phyloP scores from a whole-genome alignment of 2,329 filamentous ascomycete species.

The Xylariaceae sp. region DNA sequence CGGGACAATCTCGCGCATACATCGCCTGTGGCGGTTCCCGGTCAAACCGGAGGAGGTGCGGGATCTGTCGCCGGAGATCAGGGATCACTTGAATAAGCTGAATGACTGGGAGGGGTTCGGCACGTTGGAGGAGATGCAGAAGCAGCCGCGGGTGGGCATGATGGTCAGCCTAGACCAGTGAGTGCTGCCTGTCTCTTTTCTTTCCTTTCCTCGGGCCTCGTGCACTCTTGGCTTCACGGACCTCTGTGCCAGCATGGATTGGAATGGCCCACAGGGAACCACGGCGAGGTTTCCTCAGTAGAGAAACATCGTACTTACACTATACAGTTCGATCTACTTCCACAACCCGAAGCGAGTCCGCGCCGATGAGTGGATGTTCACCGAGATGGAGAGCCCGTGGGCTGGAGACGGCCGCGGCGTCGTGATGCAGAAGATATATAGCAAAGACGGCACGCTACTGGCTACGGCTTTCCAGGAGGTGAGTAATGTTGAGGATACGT shows the following conservation, averaged over 20 bases:
- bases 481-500: too few species aligned
- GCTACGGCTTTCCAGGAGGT: slow-evolving; percentile 80
- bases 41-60: slow-evolving; percentile 50
- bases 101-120: slow-evolving; percentile 41
- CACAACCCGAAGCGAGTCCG: slow-evolving; percentile 55
- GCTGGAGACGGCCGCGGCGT: slow-evolving; percentile 72
- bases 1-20: slow-evolving; percentile 77
- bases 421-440: slow-evolving; percentile 71
- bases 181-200: slow-evolving; percentile 8
- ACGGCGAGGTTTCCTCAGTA: neutral
- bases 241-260: too few species aligned
- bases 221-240: too few species aligned
- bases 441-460: slow-evolving; percentile 65
- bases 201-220: neutral
- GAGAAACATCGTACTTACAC: too few species aligned
- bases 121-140: slow-evolving; percentile 44
- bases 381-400: slow-evolving; percentile 78
- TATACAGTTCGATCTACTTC: slow-evolving; percentile 55
- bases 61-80: slow-evolving; percentile 38
- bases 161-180: slow-evolving; percentile 74
- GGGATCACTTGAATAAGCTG: slow-evolving; percentile 32
- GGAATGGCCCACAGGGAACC: too few species aligned
- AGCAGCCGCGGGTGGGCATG: slow-evolving; percentile 68
- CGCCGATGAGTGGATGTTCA: slow-evolving; percentile 74
- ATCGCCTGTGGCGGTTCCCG: slow-evolving; percentile 73